Percentiles rank a stretch among this genome's conserved stretches.
Conservation (phyloP, 345 rosid species). For the Firmiana major region DNA sequence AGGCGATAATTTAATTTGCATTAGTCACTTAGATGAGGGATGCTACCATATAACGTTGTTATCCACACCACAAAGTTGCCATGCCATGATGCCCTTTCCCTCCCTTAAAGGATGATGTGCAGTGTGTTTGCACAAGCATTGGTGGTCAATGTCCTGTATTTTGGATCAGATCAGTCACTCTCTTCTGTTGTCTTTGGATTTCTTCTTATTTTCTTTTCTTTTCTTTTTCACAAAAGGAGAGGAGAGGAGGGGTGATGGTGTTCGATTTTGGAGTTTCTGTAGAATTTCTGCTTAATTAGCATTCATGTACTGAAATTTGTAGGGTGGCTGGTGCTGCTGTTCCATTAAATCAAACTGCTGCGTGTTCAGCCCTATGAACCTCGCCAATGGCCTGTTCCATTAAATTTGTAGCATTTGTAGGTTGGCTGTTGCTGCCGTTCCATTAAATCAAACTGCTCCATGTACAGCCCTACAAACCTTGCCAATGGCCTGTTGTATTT, state of each 20-base stretch:
- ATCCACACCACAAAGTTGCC: not conserved
- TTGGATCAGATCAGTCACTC: not conserved
- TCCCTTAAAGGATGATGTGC: not conserved
- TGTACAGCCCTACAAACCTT: not conserved
- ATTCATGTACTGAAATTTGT: not conserved
- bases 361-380: conserved; percentile 16
- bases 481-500: too few species aligned
- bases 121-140: too few species aligned
- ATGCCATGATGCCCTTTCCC: not conserved
- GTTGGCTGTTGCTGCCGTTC: not conserved
- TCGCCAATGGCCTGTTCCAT: not conserved
- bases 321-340: conserved; percentile 5
- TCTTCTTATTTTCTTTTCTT: too few species aligned
- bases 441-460: conserved; percentile 15
- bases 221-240: not conserved
- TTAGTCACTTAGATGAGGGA: not conserved
- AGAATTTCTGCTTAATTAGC: not conserved
- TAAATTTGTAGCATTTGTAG: conserved; percentile 16
- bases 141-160: not conserved
- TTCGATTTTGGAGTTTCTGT: not conserved
- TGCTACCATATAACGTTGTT: not conserved
- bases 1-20: not conserved
- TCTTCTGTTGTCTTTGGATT: not conserved
- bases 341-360: conserved; percentile 13
- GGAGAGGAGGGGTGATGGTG: not conserved